Evolutionary conservation across 495 filamentous ascomycete species (phyloP).

Genomic region (Neurospora sp.): DNA sequence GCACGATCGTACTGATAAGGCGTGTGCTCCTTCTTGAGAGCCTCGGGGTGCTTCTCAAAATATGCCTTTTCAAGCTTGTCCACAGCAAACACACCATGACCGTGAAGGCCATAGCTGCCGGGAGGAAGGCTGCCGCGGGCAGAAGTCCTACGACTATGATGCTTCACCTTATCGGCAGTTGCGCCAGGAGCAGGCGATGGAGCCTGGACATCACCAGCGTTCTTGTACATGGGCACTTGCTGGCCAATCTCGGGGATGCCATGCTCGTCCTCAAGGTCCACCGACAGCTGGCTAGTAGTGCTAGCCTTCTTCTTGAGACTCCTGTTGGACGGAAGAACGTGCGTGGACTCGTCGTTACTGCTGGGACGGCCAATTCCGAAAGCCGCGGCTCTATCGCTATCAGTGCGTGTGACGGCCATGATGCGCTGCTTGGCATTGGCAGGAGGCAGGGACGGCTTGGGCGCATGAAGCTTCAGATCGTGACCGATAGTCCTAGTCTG

Average conservation of each 20-base stretch:
- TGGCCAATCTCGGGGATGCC: conserved; percentile 87
- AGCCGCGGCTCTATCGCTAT: conserved; percentile 71
- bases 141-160: conserved; percentile 53
- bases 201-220: conserved; percentile 94
- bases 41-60: conserved; percentile 82
- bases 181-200: conserved; percentile 65
- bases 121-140: conserved; percentile 48
- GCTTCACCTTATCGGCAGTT: conserved; percentile 42
- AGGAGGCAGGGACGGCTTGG: conserved; percentile 74
- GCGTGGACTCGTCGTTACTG: conserved; percentile 34
- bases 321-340: conserved; percentile 20
- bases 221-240: conserved; percentile 85
- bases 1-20: conserved; percentile 47
- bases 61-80: conserved; percentile 80
- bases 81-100: conserved; percentile 57
- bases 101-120: conserved; percentile 78
- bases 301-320: conserved; percentile 54
- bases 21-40: conserved; percentile 56
- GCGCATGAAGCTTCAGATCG: conserved; percentile 79
- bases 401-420: conserved; percentile 75
- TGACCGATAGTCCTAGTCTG: conserved; percentile 70
- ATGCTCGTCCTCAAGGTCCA: conserved; percentile 53
- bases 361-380: conserved; percentile 65
- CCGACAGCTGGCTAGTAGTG: conserved; percentile 44
- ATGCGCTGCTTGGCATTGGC: conserved; percentile 72